Conservation (phyloP, 169 alveolate genomes). For the Plasmodium knowlesi region DNA sequence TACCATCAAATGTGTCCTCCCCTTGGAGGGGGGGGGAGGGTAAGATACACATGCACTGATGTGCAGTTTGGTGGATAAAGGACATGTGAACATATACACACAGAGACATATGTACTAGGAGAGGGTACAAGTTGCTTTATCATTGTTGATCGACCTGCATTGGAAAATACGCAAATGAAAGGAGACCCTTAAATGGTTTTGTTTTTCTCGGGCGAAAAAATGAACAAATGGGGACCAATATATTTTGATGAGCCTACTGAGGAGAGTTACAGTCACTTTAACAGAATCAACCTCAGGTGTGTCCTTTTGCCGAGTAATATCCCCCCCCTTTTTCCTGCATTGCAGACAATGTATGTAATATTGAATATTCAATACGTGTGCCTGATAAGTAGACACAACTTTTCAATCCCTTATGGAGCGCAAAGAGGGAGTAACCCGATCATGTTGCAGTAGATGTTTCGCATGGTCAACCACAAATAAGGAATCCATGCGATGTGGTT, state of each 20-base stretch:
- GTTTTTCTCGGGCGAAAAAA: not conserved
- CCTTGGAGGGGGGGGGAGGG: no score
- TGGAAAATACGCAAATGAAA: not conserved
- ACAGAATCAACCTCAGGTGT: not conserved
- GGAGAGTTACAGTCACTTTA: not conserved
- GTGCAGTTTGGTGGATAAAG: not conserved
- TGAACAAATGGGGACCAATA: not conserved
- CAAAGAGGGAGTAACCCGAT: no score
- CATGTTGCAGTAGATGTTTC: not conserved
- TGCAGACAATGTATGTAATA: not conserved
- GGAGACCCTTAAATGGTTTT: not conserved
- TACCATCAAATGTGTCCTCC: not conserved
- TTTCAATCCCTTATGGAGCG: no score
- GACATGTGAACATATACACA: not conserved
- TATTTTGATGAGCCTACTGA: not conserved
- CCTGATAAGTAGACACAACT: not conserved
- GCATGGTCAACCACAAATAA: not conserved
- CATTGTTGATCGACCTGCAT: not conserved
- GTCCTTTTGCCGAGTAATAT: not conserved
- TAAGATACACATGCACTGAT: not conserved
- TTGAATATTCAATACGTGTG: not conserved
- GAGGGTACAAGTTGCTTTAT: not conserved
- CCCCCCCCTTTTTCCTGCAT: not conserved
- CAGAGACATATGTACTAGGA: not conserved
- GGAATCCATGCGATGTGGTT: no score